A percentile compares a stretch with the other conserved stretches of the same genome.
phyloP scores from a whole-genome alignment of 1,284 basidiomycete species.

The Rhodotorula sp. region DNA sequence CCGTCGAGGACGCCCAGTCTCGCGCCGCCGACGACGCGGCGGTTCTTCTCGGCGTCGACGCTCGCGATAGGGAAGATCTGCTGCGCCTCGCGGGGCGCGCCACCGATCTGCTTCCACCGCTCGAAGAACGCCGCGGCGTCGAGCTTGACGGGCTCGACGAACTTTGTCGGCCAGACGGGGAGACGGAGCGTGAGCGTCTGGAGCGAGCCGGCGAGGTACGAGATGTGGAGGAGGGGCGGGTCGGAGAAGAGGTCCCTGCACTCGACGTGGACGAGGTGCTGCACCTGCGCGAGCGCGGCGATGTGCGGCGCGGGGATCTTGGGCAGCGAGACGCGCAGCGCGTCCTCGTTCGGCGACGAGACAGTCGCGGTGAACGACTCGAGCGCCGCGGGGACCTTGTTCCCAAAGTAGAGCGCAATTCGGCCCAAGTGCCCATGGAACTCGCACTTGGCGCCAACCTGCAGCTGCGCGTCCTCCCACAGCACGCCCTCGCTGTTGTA shows the following conservation, averaged over 20 bases:
- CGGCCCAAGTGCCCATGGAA: slow-evolving; percentile 91
- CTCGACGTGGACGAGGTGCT: slow-evolving; percentile 90
- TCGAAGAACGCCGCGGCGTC: slow-evolving; percentile 88
- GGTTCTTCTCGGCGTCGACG: slow-evolving; percentile 71
- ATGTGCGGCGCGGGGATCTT: slow-evolving; percentile 82
- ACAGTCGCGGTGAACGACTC: slow-evolving; percentile 85
- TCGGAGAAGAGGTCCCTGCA: slow-evolving; percentile 82
- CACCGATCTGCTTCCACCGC: slow-evolving; percentile 95
- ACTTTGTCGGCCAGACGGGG: slow-evolving; percentile 85
- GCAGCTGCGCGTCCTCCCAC: slow-evolving; percentile 92
- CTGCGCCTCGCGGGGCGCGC: slow-evolving; percentile 88
- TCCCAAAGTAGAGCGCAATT: slow-evolving; percentile 90
- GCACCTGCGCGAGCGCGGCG: slow-evolving; percentile 79
- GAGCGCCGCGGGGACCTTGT: slow-evolving; percentile 80
- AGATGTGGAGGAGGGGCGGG: slow-evolving; percentile 80
- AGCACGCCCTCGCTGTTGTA: slow-evolving; percentile 84
- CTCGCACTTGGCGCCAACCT: slow-evolving; percentile 93
- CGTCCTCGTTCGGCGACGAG: slow-evolving; percentile 69
- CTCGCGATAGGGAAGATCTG: slow-evolving; percentile 75
- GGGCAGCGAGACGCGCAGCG: slow-evolving; percentile 76
- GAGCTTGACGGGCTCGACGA: slow-evolving; percentile 88
- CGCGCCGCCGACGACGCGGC: slow-evolving; percentile 74
- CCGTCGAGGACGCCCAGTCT: slow-evolving; percentile 72
- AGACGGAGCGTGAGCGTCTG: slow-evolving; percentile 81
- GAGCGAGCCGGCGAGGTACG: slow-evolving; percentile 88